Conservation (phyloP, 257 asterid genomes). For the Nicotiana otophora region DNA sequence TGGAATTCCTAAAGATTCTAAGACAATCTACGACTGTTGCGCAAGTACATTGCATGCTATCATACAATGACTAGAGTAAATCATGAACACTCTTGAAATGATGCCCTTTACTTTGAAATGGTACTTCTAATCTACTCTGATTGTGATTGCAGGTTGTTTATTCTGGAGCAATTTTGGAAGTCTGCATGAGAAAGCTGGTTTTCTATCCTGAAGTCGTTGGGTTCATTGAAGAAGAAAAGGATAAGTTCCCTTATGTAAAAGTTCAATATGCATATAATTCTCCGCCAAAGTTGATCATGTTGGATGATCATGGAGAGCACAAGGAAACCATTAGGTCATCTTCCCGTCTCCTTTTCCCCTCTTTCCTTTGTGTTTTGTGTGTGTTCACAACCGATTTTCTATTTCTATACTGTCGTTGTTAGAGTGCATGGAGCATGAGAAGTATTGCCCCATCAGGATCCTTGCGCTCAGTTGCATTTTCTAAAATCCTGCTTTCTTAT, state of each 20-base stretch:
- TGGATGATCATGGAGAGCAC: slow-evolving; percentile 61
- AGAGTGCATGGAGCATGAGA: not conserved
- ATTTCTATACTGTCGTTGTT: not conserved
- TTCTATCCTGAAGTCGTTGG: slow-evolving; percentile 88
- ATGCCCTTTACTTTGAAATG: not conserved
- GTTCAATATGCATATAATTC: slow-evolving; percentile 80
- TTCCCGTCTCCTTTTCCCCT: not conserved
- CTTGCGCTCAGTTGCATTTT: not conserved
- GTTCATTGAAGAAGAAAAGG: slow-evolving; percentile 90
- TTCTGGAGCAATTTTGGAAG: slow-evolving; percentile 79
- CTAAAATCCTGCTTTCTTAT: not conserved
- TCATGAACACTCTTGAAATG: not conserved
- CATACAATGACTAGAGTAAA: not conserved
- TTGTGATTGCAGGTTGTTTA: slow-evolving; percentile 49
- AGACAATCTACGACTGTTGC: not conserved
- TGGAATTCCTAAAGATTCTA: not conserved
- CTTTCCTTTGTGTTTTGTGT: not conserved
- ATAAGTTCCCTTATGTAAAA: slow-evolving; percentile 61
- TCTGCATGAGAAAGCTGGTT: slow-evolving; percentile 95
- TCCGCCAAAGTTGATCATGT: slow-evolving; percentile 87
- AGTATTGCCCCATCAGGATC: not conserved
- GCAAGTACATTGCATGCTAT: not conserved
- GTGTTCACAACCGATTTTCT: not conserved
- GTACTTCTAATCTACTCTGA: not conserved
- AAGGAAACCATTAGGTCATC: slow-evolving; percentile 84